Percentiles rank a stretch among this genome's conserved stretches.
Evolutionary conservation across 2,329 filamentous ascomycete genomes (phyloP).

Genomic region (Chrysosphaeria jannelii): DNA sequence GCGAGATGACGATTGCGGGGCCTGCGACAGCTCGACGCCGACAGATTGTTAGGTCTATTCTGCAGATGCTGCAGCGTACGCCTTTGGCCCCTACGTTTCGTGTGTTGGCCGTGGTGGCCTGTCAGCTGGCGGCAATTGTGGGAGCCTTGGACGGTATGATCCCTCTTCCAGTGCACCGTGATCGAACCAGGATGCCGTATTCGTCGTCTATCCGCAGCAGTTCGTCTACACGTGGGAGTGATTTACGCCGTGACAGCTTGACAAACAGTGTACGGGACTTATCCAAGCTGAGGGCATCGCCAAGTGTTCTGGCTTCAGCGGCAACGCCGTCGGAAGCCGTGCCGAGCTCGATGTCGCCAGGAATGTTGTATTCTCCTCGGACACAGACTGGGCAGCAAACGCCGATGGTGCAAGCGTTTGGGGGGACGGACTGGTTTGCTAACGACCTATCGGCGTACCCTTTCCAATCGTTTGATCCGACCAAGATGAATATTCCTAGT

Average conservation of each 20-base stretch:
- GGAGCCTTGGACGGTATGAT: slow-evolving; percentile 2
- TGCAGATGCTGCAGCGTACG: slow-evolving; percentile 2
- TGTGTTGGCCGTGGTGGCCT: slow-evolving; percentile 3
- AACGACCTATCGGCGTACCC: slow-evolving; percentile 1
- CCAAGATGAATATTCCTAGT: neutral
- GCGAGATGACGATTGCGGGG: neutral
- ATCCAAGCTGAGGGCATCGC: too few species aligned
- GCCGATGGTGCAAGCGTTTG: slow-evolving; percentile 1
- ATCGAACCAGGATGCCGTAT: too few species aligned
- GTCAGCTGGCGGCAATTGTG: slow-evolving; percentile 4
- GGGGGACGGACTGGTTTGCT: slow-evolving; percentile 3
- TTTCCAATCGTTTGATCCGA: slow-evolving; percentile 2
- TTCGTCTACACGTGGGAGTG: too few species aligned
- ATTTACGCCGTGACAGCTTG: too few species aligned
- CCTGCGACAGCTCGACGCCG: slow-evolving; percentile 1
- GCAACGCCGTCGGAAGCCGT: too few species aligned
- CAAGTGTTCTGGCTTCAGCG: too few species aligned
- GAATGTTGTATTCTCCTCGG: too few species aligned
- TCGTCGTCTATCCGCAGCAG: too few species aligned
- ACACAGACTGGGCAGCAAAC: slow-evolving; percentile 1
- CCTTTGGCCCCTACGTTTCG: slow-evolving; percentile 2
- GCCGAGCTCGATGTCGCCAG: too few species aligned
- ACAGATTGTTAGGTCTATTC: slow-evolving; percentile 1
- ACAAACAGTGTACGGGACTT: too few species aligned
- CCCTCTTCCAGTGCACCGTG: too few species aligned